These are phyloP conservation scores for Brassica hybrid DNA, from an alignment of 441 rosid genomes.

Conservation along the genomic window DNA sequence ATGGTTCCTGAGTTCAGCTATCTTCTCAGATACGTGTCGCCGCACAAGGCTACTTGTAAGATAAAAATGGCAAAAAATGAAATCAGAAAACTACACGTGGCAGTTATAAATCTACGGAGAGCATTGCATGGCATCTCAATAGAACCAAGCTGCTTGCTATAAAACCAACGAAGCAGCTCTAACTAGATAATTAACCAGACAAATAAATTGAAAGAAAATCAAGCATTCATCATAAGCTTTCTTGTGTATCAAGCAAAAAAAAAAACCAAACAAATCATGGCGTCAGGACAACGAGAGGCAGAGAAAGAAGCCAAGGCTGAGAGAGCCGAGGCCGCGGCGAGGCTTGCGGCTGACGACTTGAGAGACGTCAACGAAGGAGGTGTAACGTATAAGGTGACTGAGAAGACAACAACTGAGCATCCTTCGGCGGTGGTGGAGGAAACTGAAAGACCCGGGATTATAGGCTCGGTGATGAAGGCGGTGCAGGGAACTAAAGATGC, in stretches of 20 bases:
- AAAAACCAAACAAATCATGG: not conserved
- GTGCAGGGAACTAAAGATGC: slow-evolving; percentile 69
- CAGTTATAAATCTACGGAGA: not conserved
- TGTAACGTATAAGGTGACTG: slow-evolving; percentile 40
- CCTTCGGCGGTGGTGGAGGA: slow-evolving; percentile 20
- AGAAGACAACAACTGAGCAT: slow-evolving; percentile 39
- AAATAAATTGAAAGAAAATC: not conserved
- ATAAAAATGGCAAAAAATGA: not conserved
- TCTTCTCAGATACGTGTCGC: not conserved
- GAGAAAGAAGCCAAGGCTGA: not conserved
- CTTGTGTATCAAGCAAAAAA: too few relatives aligned
- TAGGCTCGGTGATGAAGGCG: slow-evolving; percentile 63
- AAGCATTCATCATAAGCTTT: not conserved
- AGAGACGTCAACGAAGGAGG: slow-evolving; percentile 6
- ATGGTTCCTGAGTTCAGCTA: not conserved
- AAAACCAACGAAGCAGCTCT: not conserved
- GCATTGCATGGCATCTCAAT: slow-evolving; percentile 3
- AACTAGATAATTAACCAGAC: not conserved
- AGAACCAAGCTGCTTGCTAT: slow-evolving; percentile 3
- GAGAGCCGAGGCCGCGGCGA: slow-evolving; percentile 1
- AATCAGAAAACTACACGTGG: not conserved
- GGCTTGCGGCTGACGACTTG: not conserved
- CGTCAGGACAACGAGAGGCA: slow-evolving; percentile 5
- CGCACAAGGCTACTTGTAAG: not conserved
- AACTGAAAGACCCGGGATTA: slow-evolving; percentile 49